Base-by-base conservation (phyloP, 345 rosid genomes). In the Turritis glabra region DNA sequence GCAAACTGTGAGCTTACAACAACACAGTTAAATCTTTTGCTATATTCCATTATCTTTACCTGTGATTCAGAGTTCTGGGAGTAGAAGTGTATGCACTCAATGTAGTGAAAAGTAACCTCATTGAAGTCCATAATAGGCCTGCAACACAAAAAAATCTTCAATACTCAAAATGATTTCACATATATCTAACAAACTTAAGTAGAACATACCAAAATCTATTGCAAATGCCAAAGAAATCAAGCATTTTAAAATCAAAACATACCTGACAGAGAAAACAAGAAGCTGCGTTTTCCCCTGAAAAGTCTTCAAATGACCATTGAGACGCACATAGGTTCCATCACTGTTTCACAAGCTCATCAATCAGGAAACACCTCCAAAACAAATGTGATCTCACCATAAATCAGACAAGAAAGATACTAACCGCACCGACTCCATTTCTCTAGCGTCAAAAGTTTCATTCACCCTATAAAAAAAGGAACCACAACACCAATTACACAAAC, bases 241-340 rank as follows among this genome's bases (percentile, higher is more conserved):
- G 5, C n/a, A 50, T 61, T 50, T 27, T 5, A 51, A 17, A 50
- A 7, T 15, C 13, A 69, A 27, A 3, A 50, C 65, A 41, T 79
- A 93, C 97, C 97, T 93, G 22, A 87, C 92, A 74, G 95, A 87
- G 80, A 94, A 94, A 37, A 86, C 95, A 73, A 75, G 86, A 44
- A 94, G 76, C 77, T 87, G 97, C 14, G 52, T 80, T 41, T 66
- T 77, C 8, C 92, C 91, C 76, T 87, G 96, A 67, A 88, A 84
- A 59, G 84, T 86, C 80, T 82, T 88, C 84, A 94, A 73, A 80
- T 84, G 89, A 57, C 98, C 98, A 82, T 79, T 85, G 17, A 94
- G 78, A 25, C 97, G 91, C 59, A 86, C 93, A 72, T 91, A 94
- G 33, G 77, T 83, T 58, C 85, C 90, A 73, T 90, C 95, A 17